Conservation (phyloP, 257 asterid genomes). For the Solanum clarkiae region DNA sequence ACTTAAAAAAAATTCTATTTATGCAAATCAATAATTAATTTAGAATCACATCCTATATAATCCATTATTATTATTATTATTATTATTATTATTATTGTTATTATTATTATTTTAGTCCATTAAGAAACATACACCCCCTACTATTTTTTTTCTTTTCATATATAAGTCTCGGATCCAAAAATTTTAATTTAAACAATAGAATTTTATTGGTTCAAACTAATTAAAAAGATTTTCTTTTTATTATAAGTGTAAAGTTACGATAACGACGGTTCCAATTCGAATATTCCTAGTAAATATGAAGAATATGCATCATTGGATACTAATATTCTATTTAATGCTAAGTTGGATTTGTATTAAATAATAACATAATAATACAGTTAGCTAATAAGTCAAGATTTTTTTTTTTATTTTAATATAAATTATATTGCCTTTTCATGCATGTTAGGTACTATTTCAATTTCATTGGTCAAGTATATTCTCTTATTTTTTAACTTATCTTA, state of each 20-base stretch:
- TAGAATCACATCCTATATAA: too few species aligned
- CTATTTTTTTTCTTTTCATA: neutral
- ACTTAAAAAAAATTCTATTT: too few species aligned
- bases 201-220: too few species aligned
- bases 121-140: neutral
- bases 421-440: neutral
- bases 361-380: neutral
- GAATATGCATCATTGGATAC: constrained; percentile 13
- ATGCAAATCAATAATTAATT: too few species aligned
- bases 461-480: constrained; percentile 25
- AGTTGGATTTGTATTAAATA: neutral
- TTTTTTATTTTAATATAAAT: neutral
- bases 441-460: neutral
- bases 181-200: too few species aligned
- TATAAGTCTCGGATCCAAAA: too few species aligned
- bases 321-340: neutral
- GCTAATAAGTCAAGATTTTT: constrained; percentile 16
- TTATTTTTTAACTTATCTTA: constrained; percentile 11
- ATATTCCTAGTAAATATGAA: constrained; percentile 22
- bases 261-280: neutral
- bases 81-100: too few species aligned
- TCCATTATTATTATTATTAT: too few species aligned
- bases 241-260: neutral
- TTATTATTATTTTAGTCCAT: too few species aligned
- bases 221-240: neutral